These are phyloP conservation scores for Annulohypoxylon moriforme DNA, from an alignment of 495 filamentous ascomycete species.

Conservation along the genomic window DNA sequence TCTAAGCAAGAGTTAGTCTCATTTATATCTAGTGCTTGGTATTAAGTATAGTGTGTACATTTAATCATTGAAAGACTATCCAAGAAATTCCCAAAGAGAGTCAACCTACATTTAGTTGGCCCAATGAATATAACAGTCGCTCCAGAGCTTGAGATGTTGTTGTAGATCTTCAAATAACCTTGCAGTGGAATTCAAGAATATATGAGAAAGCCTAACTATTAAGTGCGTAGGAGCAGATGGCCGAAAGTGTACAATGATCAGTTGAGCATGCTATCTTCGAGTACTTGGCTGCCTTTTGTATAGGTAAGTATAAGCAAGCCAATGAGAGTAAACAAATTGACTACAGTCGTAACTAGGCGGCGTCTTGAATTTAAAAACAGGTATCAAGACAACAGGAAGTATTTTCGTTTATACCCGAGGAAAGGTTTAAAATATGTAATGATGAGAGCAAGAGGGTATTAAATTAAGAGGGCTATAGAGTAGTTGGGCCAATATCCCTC, in stretches of 20 bases:
- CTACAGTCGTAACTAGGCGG: not conserved
- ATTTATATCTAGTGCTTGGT: not conserved
- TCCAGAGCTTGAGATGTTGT: not conserved
- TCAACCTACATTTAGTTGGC: constrained; percentile 9
- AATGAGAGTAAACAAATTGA: not conserved
- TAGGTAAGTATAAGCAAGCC: not conserved
- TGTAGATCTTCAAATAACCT: not conserved
- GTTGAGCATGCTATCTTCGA: not conserved
- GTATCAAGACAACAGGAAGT: not conserved
- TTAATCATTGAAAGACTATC: not conserved
- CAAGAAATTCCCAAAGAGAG: not conserved
- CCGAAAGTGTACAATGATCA: not conserved
- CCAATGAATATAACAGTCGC: not conserved
- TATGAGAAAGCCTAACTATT: no score
- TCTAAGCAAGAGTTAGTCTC: not conserved
- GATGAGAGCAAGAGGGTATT: not conserved
- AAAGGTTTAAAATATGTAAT: not conserved
- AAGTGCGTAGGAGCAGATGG: not conserved
- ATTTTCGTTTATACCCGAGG: not conserved
- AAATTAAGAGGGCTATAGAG: not conserved
- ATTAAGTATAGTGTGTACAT: not conserved
- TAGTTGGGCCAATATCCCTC: constrained; percentile 10
- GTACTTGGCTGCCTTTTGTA: not conserved
- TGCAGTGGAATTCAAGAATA: not conserved
- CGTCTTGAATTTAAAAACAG: not conserved